These are phyloP conservation scores for Paraconiothyrium sp. DNA, from an alignment of 2,329 filamentous ascomycete genomes.

Conservation along the genomic window DNA sequence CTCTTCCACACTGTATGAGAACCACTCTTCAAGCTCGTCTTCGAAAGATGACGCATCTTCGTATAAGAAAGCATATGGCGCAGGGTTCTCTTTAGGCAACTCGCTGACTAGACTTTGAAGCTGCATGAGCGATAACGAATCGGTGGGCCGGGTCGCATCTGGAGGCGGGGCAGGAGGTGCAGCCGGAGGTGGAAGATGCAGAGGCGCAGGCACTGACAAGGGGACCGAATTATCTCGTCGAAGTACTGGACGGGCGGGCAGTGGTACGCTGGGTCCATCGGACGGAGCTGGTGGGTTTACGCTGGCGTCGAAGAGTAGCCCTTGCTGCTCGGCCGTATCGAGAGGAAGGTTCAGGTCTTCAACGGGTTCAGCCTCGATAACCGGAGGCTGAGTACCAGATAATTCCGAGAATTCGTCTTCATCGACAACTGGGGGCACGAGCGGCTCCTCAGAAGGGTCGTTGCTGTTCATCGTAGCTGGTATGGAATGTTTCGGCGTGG, in stretches of 20 bases:
- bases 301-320: conserved; percentile 38
- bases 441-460: conserved; percentile 36
- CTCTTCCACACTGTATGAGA: conserved; percentile 88
- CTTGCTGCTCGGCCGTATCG: conserved; percentile 48
- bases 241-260: conserved; percentile 50
- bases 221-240: conserved; percentile 52
- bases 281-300: conserved; percentile 19
- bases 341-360: conserved; percentile 47
- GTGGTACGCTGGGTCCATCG: conserved; percentile 32
- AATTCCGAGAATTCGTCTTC: conserved; percentile 49
- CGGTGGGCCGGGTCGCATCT: conserved; percentile 46
- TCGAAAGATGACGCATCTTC: conserved; percentile 68
- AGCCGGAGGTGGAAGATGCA: conserved; percentile 54
- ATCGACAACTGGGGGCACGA: conserved; percentile 48
- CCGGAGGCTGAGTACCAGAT: conserved; percentile 38
- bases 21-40: conserved; percentile 97
- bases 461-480: conserved; percentile 38
- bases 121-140: conserved; percentile 59
- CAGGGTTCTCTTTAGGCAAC: conserved; percentile 54
- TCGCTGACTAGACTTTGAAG: conserved; percentile 56
- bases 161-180: conserved; percentile 46
- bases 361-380: conserved; percentile 43
- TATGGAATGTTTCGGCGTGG: conserved; percentile 22
- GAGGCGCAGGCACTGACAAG: conserved; percentile 50
- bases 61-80: conserved; percentile 79